Evolutionary conservation across 2,329 filamentous ascomycete species (phyloP).

Genomic region (Botryotinia globosa): DNA sequence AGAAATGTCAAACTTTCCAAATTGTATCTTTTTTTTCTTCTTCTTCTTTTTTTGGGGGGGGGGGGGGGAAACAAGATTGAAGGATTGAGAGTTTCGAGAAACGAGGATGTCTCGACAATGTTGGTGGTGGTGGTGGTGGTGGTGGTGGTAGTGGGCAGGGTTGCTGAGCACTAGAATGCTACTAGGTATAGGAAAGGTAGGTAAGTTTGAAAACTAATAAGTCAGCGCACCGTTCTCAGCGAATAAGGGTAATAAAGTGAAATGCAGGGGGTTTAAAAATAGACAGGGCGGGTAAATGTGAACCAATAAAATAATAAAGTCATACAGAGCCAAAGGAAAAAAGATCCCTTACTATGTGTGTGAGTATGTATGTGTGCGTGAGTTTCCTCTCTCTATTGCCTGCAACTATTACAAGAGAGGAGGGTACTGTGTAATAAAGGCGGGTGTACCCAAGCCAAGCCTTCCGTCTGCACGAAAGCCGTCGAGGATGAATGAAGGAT

Average conservation of each 20-base stretch:
- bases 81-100: conserved; percentile 21
- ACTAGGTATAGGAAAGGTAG: not conserved
- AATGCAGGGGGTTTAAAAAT: conserved; percentile 21
- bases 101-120: conserved; percentile 20
- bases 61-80: conserved; percentile 16
- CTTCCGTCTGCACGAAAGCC: conserved; percentile 12
- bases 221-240: conserved; percentile 22
- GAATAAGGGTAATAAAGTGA: conserved; percentile 12
- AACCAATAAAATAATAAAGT: conserved; percentile 6
- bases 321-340: not conserved
- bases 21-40: not conserved
- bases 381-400: not conserved
- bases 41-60: not conserved
- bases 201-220: conserved; percentile 17
- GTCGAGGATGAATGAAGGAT: not conserved
- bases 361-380: not conserved
- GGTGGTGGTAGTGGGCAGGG: conserved; percentile 13
- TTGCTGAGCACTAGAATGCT: conserved; percentile 3
- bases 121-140: conserved; percentile 19
- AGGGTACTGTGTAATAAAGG: not conserved
- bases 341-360: conserved; percentile 8
- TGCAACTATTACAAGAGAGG: not conserved
- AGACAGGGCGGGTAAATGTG: conserved; percentile 18
- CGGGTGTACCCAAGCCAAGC: conserved; percentile 11
- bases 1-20: not conserved